These are phyloP conservation scores for Juglanconis sp. DNA, from an alignment of 2,329 filamentous ascomycete species.

Conservation along the genomic window DNA sequence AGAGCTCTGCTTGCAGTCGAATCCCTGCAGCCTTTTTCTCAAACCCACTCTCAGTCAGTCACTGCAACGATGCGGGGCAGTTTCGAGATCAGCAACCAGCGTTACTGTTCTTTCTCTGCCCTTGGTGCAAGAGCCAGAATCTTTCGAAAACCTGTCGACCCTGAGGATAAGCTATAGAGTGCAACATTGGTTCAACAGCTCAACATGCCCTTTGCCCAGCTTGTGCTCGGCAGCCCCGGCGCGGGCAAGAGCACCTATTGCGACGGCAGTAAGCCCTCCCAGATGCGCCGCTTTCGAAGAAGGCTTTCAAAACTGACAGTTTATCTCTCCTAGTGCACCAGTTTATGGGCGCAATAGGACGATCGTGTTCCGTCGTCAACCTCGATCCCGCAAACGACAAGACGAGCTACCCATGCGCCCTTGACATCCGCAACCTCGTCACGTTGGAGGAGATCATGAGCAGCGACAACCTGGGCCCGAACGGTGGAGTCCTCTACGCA, in stretches of 20 bases:
- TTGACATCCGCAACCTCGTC: constrained; percentile 86
- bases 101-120: not conserved
- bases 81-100: not conserved
- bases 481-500: constrained; percentile 88
- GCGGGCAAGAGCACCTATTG: constrained; percentile 97
- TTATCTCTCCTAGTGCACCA: constrained; percentile 69
- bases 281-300: not conserved
- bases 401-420: constrained; percentile 80
- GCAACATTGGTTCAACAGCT: not conserved
- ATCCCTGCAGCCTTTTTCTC: constrained; percentile 15
- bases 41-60: not conserved
- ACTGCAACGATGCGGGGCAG: constrained; percentile 4
- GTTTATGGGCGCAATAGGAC: constrained; percentile 92
- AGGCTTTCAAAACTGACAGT: constrained; percentile 1
- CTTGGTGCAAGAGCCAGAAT: not conserved
- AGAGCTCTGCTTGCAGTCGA: not conserved
- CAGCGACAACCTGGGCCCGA: constrained; percentile 84
- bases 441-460: constrained; percentile 95
- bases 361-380: constrained; percentile 92
- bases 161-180: not conserved
- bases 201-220: constrained; percentile 65
- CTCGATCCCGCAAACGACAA: constrained; percentile 96
- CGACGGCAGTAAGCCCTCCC: constrained; percentile 69
- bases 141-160: too few species aligned
- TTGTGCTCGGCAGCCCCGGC: constrained; percentile 90